Base-by-base conservation (phyloP, 768 basidiomycete species). In the Leccinum barrowsii region DNA sequence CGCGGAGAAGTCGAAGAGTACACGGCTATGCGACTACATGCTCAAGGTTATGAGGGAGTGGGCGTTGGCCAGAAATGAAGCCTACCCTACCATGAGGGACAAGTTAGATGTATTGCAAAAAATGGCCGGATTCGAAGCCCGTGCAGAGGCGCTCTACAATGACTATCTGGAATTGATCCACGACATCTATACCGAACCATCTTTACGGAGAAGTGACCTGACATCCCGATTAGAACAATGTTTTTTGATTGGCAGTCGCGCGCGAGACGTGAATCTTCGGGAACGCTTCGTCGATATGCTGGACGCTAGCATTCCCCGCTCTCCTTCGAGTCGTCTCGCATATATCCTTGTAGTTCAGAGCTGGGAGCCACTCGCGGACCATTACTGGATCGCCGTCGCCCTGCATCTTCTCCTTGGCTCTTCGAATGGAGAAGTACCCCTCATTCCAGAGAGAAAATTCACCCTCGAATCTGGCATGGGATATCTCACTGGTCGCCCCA, bases 351-450 rank as follows among this genome's bases (percentile, higher is more conserved):
- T 90, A 22, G 89, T 95, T 15, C 96, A 98, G 73, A 93, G 81
- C 65, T 99, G 97, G 97, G 97, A 98, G 57, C 84, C 87, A 2
- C 74, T 99, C 19, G 85, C 91, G 2, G 94, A 95, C 59, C 85
- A 90, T 55, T 93, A 97, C 66, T 99, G 97, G 97, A 87, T 95
- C 34, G 87, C 90, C 63, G 81, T 98, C 21, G 93, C 94, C 15
- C 77, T 98, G 26, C 90, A 96, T 67, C 85, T 98, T 34, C 76
- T 98, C 8, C 82, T 98, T 17, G 91, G 92, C n/a, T 77, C 82
- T n/a, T 76, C 83, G 15, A 82, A 84, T 54, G 67, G 66, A 5
- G 82, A 82, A 40, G 55, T 66, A 30, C 65, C 67, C 56, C 76
- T 73, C 71, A 81, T 71, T 56, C 76, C 66, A 13, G 75, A 82